Base-by-base conservation (phyloP, 805 yeast genomes). In the Saccharomycopsis amapae region DNA sequence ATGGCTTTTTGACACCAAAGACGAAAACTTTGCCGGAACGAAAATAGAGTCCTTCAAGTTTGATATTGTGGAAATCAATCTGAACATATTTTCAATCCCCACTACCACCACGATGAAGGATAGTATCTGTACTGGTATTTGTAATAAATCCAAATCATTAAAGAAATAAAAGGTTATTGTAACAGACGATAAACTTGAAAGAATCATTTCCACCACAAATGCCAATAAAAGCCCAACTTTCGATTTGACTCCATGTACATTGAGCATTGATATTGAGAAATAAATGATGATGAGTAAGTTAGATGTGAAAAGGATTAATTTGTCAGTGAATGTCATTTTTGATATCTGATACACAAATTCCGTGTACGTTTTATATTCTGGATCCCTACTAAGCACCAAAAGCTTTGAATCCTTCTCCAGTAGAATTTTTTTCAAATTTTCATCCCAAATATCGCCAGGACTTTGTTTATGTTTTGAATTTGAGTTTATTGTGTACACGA, bases 1-100 rank as follows among this genome's bases (percentile, higher is more conserved):
- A 3, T 69, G 67, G 39, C 66, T 60, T 18, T 61, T 55, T 2
- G 63, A 56, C 3, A 68, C 56, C 17, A 73, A 51, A 31, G 71
- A 63, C 1, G 62, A 52, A 6, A 65, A 55, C 2, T 72, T 62
- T 1, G 75, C 58, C 37, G 64, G 56, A 46, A 73, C 77, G 12
- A 65, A 69, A 5, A 73, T 66, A 1, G 48, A 25, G 20, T 45
- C 42, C 17, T 45, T 41, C 5, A 68, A 62, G 19, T 60, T 56
- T 1, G 72, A 60, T 2, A 73, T 58, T 4, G 71, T 55, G 12
- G 62, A 58, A 19, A 73, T 59, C 25, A 76, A 55, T 44, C 78
- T 62, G 37, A 73, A 69, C 65, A 66, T 67, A 53, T 73, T 75
- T 49, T 74, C 79, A 15, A 67, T 58, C 9, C 72, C 68, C 7